Evolutionary conservation across 225 moss, liverwort and hornwort species (phyloP).

Genomic region (Bryum argenteum): DNA sequence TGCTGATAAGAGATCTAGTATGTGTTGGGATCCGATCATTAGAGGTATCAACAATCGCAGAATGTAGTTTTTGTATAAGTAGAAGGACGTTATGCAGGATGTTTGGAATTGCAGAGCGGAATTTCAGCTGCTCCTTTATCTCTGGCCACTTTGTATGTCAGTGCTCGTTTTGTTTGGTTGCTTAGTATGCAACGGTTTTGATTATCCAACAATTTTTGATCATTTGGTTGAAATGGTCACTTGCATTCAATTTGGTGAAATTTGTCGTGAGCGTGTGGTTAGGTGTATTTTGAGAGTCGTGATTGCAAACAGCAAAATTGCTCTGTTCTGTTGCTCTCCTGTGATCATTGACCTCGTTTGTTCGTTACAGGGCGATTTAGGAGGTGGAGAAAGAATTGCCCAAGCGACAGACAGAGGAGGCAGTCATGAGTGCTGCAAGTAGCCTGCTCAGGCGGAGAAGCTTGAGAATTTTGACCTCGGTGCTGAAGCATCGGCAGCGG

Average conservation of each 20-base stretch:
- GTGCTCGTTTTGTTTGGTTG: conserved; percentile 5
- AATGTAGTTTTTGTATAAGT: neutral
- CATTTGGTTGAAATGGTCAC: neutral
- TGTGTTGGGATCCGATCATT: conserved; percentile 7
- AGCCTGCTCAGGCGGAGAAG: conserved; percentile 62
- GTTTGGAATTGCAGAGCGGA: conserved; percentile 11
- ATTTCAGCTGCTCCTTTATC: neutral
- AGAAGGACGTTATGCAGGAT: conserved; percentile 5
- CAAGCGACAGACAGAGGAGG: conserved; percentile 17
- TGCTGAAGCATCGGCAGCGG: conserved; percentile 52
- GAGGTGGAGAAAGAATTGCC: conserved; percentile 20
- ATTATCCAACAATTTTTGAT: neutral
- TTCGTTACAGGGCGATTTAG: conserved; percentile 16
- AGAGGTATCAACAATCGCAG: neutral
- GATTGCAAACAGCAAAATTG: neutral
- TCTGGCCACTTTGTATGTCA: conserved; percentile 3
- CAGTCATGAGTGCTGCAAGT: conserved; percentile 65
- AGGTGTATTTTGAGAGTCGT: neutral
- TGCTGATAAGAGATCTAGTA: conserved; percentile 12
- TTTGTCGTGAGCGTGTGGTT: neutral
- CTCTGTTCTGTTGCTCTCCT: conserved; percentile 7
- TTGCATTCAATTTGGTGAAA: neutral
- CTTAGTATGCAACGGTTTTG: neutral
- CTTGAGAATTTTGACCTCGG: conserved; percentile 37
- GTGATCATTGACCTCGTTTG: conserved; percentile 12